Conservation (phyloP, 208 protist genomes). For the Leishmania guyanensis region DNA sequence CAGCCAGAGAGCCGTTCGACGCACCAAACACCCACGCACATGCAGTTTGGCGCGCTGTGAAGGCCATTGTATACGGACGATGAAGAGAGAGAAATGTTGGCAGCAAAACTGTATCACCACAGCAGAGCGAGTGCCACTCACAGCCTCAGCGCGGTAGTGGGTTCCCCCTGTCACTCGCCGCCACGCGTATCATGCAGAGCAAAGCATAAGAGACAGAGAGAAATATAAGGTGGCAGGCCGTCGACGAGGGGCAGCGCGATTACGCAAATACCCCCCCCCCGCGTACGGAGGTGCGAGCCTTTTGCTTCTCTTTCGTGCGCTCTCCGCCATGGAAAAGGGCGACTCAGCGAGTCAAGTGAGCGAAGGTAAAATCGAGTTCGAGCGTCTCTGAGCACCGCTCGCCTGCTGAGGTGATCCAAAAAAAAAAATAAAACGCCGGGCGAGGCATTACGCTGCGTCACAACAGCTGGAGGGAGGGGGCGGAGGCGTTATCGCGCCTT, state of each 20-base stretch:
- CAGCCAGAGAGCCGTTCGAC: not conserved
- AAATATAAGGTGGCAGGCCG: not conserved
- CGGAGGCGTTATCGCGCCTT: not conserved
- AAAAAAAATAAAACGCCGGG: no score
- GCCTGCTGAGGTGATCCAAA: no score
- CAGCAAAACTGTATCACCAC: not conserved
- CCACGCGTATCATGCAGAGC: not conserved
- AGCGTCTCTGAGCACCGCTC: not conserved
- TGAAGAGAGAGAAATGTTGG: not conserved
- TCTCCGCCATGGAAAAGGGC: not conserved
- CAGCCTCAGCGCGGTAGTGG: not conserved
- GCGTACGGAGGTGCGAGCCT: not conserved
- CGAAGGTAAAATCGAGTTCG: not conserved
- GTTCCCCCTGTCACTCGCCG: not conserved
- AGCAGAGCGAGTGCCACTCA: not conserved
- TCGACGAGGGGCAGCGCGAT: not conserved
- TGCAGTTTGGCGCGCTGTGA: not conserved
- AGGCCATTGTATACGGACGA: not conserved
- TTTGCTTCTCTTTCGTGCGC: not conserved
- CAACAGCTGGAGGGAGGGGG: not conserved
- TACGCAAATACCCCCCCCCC: not conserved
- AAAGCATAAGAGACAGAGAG: not conserved
- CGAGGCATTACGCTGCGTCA: no score
- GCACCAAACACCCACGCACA: not conserved
- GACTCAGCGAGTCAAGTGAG: not conserved